Evolutionary conservation across 345 rosid species (phyloP), one percentile per base, ranked within the genome.

Genomic region (Trapa bicornis): DNA sequence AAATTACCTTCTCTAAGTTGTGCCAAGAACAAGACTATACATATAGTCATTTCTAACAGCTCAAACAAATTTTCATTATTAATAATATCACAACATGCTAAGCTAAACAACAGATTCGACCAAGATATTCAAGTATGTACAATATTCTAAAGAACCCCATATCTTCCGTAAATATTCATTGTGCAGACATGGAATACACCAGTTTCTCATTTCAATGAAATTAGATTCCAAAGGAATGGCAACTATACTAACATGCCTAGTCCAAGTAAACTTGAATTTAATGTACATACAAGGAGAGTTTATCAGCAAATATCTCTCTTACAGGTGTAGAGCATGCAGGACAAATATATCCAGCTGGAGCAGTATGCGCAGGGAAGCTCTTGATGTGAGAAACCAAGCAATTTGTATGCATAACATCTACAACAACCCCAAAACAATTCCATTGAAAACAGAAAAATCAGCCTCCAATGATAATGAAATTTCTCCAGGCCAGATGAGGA

Each of bases 331-430:
- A 86, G 76, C 99, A 94, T 6, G 82, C 81, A 68, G 99, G 97
- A 73, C 99, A 94, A 66, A 68, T 80, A 33, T 87, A 94, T 76
- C 99, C 99, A 74, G 99, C 97, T 2, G 97, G 97, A 66, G 99
- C 96, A 68, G 97, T 94, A 66, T 94, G 97, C 0, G 83, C 88
- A 62, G 99, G 97, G 83, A 87, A 95, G 77, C 92, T 83, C 78
- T 87, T 83, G 80, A 89, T 78, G 73, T 79, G 94, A 7, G 96
- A 85, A 79, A 77, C 77, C 89, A 95, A 80, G 80, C 99, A 95
- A 75, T 71, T 85, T 73, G 97, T 86, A 74, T 95, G 99, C 75
- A 87, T 70, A 74, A 87, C 88, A 84, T 95, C 99, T 91, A 78
- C 70, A 70, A 75, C 45, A 37, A 66, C 68, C 61, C 74, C 64